Base-by-base conservation (phyloP, 2,329 filamentous ascomycete species). In the Colletotrichum chlorophyti region DNA sequence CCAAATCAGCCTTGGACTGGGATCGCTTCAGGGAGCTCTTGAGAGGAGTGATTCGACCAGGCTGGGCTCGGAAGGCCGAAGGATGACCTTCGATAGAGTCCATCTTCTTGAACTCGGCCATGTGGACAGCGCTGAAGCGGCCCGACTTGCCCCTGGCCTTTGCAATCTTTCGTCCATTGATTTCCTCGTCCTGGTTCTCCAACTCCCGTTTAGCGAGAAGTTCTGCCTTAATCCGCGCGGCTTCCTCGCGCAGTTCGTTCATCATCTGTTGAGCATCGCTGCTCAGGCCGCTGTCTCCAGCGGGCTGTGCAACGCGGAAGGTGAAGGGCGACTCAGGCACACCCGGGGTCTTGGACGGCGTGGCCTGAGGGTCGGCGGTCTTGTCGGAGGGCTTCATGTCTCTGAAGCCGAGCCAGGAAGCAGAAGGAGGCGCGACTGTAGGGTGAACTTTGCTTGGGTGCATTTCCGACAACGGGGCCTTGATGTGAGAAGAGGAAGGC, bases 51-150 rank as follows among this genome's bases (percentile, higher is more conserved):
- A 79, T 73, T 8, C 82, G 80, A 31, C 73, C 80, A 5, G 80
- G 74, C 59, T 84, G 80, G 19, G 83, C 82, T 61, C 91, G 83
- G 77, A 88, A 95, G 14, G 89, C 85, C 10, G 93, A 96, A 8
- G 92, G 82, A 70, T 97, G 93, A 62, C 88, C 88, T 38, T 87
- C 91, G 69, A 98, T 97, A 2, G 93, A 97, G 71, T 97, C 93
- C 94, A 98, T 97, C 80, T 96, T 98, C 76, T 91, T 91, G 77
- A 98, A 97, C 68, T 94, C 85, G 46, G 88, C 87, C 84, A 91
- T 90, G 71, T 98, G 94, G 32, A 85, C 87, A 62, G 92, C 89
- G 70, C 91, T 97, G 76, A 89, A 98, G 41, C 94, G 88, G 45
- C 87, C 79, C 47, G 86, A 83, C 71, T 89, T 93, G 65, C 91